These are phyloP conservation scores for Alternaria brassicicola DNA, from an alignment of 2,329 filamentous ascomycete genomes.

Conservation along the genomic window DNA sequence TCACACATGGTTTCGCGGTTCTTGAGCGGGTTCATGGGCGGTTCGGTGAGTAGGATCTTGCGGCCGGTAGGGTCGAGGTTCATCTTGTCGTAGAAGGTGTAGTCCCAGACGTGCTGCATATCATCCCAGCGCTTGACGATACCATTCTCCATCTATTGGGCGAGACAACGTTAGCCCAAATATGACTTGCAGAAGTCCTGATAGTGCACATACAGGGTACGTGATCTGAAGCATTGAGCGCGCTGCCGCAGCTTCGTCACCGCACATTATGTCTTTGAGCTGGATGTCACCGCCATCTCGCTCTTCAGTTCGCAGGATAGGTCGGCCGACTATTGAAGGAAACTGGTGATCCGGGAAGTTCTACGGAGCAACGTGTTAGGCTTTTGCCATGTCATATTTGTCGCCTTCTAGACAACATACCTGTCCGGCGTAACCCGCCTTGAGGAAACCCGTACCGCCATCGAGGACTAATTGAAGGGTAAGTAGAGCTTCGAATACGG, in stretches of 20 bases:
- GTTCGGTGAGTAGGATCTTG: conserved; percentile 97
- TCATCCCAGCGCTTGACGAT: conserved; percentile 99
- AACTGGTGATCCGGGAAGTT: conserved; percentile 99
- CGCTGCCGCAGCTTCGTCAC: conserved; percentile 94
- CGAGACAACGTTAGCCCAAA: conserved; percentile 36
- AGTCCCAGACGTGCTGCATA: conserved; percentile 99
- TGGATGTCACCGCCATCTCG: conserved; percentile 71
- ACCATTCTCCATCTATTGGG: conserved; percentile 88
- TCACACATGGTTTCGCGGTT: conserved; percentile 98
- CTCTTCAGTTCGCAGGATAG: conserved; percentile 96
- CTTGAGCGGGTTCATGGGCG: conserved; percentile 95
- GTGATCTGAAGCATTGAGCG: conserved; percentile 98
- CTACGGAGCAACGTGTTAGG: conserved; percentile 52
- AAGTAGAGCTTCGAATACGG: conserved; percentile 30
- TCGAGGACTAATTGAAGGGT: conserved; percentile 77
- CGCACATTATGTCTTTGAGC: conserved; percentile 99
- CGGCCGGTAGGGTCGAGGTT: conserved; percentile 86
- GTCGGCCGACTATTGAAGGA: conserved; percentile 96
- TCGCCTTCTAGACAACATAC: conserved; percentile 52
- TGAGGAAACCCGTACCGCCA: conserved; percentile 99
- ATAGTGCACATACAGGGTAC: conserved; percentile 71
- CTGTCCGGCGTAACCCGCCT: conserved; percentile 96
- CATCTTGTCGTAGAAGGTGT: conserved; percentile 98
- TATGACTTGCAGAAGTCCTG: not conserved
- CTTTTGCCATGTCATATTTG: not conserved